Evolutionary conservation across 1,139 yeast genomes (phyloP), one percentile per base, ranked within the genome.

Genomic region (Pichia sp.): DNA sequence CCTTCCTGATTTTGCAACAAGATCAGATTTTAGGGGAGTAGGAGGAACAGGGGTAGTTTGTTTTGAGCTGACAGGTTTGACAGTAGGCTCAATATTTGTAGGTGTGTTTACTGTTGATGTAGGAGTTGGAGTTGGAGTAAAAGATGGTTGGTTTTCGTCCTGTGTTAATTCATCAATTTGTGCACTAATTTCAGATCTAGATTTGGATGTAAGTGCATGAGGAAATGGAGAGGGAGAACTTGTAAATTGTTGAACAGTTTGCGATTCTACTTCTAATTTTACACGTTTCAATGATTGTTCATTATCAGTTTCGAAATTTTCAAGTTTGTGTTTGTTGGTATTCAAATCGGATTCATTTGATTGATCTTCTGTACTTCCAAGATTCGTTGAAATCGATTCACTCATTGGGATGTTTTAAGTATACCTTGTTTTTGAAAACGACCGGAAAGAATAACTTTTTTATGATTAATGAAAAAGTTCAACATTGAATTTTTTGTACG

Each of bases 11-110:
- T 43, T 43, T 3, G 29, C 18, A 6, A 48, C 11, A 4, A 43
- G 13, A 18, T 35, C 43, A 10, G 46, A 38, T 22, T 43, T 50
- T 3, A 54, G 46, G 3, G 28, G n/a, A 9, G 32, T 22, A 8
- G 40, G 32, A 10, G 20, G n/a, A 13, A n/a, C 23, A 11, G 25
- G 10, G 2, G 27, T 20, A 3, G 23, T 1, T 3, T 20, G 25
- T 10, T 27, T 26, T 21, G 24, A 20, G 24, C 27, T 22, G 24
- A 22, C 20, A 7, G 7, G 18, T 14, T 15, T 21, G 6, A 15
- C 14, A 5, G 32, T 6, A 28, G 21, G 10, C 4, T 7, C 18
- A n/a, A 5, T 11, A 7, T n/a, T 20, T 3, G 29, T 10, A 9
- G 7, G 10, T 11, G 14, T 19, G 27, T 9, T 16, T 9, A 31